A percentile compares a stretch with the other conserved stretches of the same genome.
These are phyloP conservation scores for Trypanosoma brucei DNA, from an alignment of 208 protist genomes.

Conservation along the genomic window DNA sequence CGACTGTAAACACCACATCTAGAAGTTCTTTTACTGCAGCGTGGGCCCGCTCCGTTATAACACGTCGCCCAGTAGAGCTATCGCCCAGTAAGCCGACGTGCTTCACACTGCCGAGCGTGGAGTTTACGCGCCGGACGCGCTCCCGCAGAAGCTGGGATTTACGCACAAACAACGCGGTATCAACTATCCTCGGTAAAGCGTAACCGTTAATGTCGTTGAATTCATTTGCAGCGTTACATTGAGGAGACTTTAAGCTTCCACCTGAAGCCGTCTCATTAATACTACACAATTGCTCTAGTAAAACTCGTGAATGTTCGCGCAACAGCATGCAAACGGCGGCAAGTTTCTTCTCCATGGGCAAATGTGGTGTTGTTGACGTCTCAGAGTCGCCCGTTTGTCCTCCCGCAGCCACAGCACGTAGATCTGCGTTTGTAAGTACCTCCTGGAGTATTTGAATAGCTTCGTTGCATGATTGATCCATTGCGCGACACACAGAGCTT, in stretches of 20 bases:
- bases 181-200: conserved; percentile 4
- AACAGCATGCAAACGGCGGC: conserved; percentile 1
- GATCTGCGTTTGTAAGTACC: background rate
- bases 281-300: conserved; percentile 4
- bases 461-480: background rate
- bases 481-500: background rate
- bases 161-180: conserved; percentile 14
- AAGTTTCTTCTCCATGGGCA: conserved; percentile 8
- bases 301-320: conserved; percentile 13
- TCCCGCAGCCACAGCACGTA: conserved; percentile 7
- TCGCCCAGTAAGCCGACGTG: conserved; percentile 22
- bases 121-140: conserved; percentile 12
- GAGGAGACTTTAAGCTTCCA: background rate
- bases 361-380: background rate
- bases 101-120: conserved; percentile 18
- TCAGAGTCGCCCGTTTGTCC: background rate
- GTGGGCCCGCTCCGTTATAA: conserved; percentile 24
- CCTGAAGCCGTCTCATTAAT: background rate
- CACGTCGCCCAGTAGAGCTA: conserved; percentile 14
- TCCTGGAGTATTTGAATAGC: background rate
- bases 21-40: conserved; percentile 15
- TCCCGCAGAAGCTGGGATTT: conserved; percentile 21
- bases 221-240: background rate
- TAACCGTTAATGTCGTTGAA: background rate
- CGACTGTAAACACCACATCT: conserved; percentile 12